Evolutionary conservation across 192 early-diverging fungal genomes (phyloP), one percentile per base, ranked within the genome.

Genomic region (Rhizoclosmatium sp.): DNA sequence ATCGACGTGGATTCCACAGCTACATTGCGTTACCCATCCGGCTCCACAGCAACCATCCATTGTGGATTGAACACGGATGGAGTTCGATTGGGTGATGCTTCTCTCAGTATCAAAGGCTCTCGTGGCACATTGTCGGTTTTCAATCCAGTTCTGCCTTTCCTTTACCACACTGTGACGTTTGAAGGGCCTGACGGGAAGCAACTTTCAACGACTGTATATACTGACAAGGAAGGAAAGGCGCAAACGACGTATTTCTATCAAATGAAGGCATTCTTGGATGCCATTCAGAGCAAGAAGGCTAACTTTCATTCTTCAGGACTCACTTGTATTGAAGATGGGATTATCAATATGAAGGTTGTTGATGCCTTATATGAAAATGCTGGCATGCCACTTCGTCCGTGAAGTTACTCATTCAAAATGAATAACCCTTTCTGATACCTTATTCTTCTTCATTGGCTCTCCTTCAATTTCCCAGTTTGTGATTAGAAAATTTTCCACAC

Each of bases 181-280:
- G 12, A 59, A 12, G 12, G 14, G 12, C 1, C n/a, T 21, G 23
- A 72, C 44, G 71, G 71, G 9, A 21, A 23, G 16, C 9, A 4
- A 4, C 3, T 9, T 23, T 4, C 3, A 21, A 54, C n/a, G 51
- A 72, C n/a, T 16, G 71, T n/a, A 0, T 72, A 72, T 40, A 5
- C 12, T 23, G 45, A 44, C 12, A 14, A 12, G 16, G 71, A 51
- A 23, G 46, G 23, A 9, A 41, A 12, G 19, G 14, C 14, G 4
- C 46, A 72, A 51, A 23, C 71, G 23, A 72, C 71, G n/a, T 72
- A 72, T 45, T 72, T 5, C 7, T 39, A 72, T 58, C 71, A 72
- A 39, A 72, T 72, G 71, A 51, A 40, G 51, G 71, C 71, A 23
- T 72, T 72, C 48, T 12, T 72, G 48, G 71, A 54, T 10, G 47